Conservation (phyloP, 106 monocot species). For the Allium fistulosum region DNA sequence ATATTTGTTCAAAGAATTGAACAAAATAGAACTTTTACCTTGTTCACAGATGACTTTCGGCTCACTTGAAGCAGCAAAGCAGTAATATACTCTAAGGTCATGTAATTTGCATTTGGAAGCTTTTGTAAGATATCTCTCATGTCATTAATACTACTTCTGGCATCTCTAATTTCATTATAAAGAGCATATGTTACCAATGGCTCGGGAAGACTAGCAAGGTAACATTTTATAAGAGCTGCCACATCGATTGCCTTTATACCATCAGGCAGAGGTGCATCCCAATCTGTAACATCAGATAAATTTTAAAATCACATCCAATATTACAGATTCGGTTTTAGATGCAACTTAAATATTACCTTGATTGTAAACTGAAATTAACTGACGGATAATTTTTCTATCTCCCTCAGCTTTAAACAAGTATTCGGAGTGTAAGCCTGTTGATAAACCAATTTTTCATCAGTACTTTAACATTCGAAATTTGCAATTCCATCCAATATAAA, state of each 20-base stretch:
- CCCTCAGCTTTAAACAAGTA: slow-evolving; percentile 79
- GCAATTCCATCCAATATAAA: background rate
- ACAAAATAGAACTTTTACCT: slow-evolving; percentile 27
- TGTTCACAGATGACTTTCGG: slow-evolving; percentile 83
- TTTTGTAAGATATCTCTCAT: slow-evolving; percentile 73
- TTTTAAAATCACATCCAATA: background rate
- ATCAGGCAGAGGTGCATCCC: slow-evolving; percentile 68
- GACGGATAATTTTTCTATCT: slow-evolving; percentile 54
- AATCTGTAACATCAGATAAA: slow-evolving; percentile 51
- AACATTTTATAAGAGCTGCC: slow-evolving; percentile 74
- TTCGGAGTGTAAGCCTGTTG: slow-evolving; percentile 58
- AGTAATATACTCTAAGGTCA: slow-evolving; percentile 79
- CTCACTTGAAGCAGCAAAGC: slow-evolving; percentile 80
- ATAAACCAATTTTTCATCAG: slow-evolving; percentile 7
- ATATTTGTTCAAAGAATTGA: background rate
- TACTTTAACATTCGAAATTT: background rate
- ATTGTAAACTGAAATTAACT: slow-evolving; percentile 78
- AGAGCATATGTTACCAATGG: slow-evolving; percentile 77
- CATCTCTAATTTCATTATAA: slow-evolving; percentile 70
- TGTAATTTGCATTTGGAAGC: slow-evolving; percentile 80
- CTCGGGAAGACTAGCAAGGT: slow-evolving; percentile 89
- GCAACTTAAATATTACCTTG: slow-evolving; percentile 36
- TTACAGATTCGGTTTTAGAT: background rate
- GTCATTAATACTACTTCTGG: slow-evolving; percentile 61
- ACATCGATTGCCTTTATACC: slow-evolving; percentile 61